These are phyloP conservation scores for Brassica rapa DNA, from an alignment of 345 rosid species.

Conservation along the genomic window DNA sequence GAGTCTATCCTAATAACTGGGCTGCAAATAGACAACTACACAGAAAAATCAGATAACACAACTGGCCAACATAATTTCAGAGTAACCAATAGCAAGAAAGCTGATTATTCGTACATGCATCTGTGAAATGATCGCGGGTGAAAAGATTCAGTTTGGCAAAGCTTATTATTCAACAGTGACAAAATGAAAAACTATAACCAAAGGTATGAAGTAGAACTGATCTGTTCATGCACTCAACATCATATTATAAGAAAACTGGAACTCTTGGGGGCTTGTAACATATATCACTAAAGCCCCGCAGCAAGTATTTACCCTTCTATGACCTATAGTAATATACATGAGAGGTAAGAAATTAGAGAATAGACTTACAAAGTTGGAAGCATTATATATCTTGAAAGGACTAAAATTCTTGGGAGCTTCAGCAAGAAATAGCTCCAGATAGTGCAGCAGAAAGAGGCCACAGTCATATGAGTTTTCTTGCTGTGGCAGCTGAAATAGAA, in stretches of 20 bases:
- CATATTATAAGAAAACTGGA: neutral
- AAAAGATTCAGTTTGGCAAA: slow-evolving; percentile 17
- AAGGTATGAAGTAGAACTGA: slow-evolving; percentile 2
- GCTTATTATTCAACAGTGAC: neutral
- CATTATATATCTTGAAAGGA: slow-evolving; percentile 68
- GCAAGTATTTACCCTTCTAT: neutral
- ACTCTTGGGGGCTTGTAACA: neutral
- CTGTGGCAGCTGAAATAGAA: slow-evolving; percentile 81
- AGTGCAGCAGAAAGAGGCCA: slow-evolving; percentile 93
- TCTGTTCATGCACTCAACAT: neutral
- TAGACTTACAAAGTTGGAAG: slow-evolving; percentile 84
- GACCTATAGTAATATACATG: slow-evolving; percentile 10
- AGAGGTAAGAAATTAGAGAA: slow-evolving; percentile 5
- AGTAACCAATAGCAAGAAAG: slow-evolving; percentile 1
- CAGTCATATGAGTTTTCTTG: slow-evolving; percentile 97
- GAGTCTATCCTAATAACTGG: neutral
- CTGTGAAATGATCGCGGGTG: slow-evolving; percentile 1
- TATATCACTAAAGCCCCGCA: neutral
- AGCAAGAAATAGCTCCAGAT: slow-evolving; percentile 83
- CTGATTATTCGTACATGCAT: neutral
- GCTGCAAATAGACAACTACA: slow-evolving; percentile 9
- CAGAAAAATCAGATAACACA: slow-evolving; percentile 9
- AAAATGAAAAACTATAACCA: neutral
- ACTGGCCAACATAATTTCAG: slow-evolving; percentile 9
- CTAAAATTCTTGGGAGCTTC: slow-evolving; percentile 78